Evolutionary conservation across 345 rosid species (phyloP), one percentile per base, ranked within the genome.

Genomic region (Crucihimalaya himalaica): DNA sequence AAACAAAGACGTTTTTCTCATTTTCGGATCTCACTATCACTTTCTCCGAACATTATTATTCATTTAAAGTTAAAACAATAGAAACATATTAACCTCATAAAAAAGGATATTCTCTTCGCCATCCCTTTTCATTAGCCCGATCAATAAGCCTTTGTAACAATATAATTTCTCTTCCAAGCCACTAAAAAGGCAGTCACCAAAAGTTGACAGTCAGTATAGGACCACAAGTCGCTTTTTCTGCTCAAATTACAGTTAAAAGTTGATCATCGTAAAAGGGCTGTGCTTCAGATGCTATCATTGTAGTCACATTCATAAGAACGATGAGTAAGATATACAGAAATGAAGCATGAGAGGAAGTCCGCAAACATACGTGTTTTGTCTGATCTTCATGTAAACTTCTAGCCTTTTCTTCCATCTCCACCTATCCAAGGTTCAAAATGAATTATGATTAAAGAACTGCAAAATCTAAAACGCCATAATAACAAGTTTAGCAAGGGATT

Each of bases 31-130:
- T 32, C 64, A 16, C 35, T 18, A 73, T 21, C 21, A 46, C 43
- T 52, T 47, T 57, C 19, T 39, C 39, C 2, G 1, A 58, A 64
- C 32, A n/a, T 43, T 34, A 60, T 56, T 3, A 25, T 43, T 63
- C 51, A 76, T 53, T 25, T 45, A 1, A 53, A 37, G 62, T 29
- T 43, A 39, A 34, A 76, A 29, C 19, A 51, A 75, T 59, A 8
- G 13, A 47, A 43, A 60, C 32, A 39, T 23, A 32, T 5, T 35
- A 31, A 68, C 20, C 7, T 21, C 70, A 43, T 3, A 42, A 39
- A 67, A 67, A 86, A 90, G 96, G 96, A 93, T 93, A 93, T 93
- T 93, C 98, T 87, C 73, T 86, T 58, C 92, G 91, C 96, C 89
- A 86, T 58, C 98, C 97, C 81, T 93, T 91, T 78, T 90, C 96